Conservation (phyloP, 164 flowering plant genomes). For the Nelumbo lutea region DNA sequence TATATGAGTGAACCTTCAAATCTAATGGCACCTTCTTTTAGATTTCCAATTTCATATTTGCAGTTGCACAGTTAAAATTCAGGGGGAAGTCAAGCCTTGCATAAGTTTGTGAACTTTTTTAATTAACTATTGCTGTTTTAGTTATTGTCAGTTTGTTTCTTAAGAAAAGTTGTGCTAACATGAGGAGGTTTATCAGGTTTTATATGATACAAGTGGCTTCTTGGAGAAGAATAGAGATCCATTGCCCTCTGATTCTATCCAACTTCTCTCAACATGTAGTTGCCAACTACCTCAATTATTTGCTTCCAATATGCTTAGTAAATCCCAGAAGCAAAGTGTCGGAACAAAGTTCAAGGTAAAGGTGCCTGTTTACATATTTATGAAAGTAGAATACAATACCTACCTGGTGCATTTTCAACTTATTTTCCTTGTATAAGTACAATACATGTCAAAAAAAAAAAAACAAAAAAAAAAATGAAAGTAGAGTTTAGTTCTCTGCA, state of each 20-base stretch:
- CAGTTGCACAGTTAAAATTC: background rate
- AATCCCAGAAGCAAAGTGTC: conserved; percentile 58
- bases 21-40: background rate
- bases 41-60: no score
- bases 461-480: no score
- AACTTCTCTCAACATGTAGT: conserved; percentile 63
- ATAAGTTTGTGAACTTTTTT: background rate
- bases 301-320: conserved; percentile 43
- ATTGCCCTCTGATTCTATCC: conserved; percentile 50
- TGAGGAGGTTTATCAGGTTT: conserved; percentile 46
- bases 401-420: no score
- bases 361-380: background rate
- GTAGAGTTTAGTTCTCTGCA: no score
- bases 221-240: conserved; percentile 92
- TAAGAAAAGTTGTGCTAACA: background rate
- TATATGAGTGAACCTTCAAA: background rate
- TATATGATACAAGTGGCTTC: conserved; percentile 74
- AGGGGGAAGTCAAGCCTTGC: background rate
- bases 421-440: no score
- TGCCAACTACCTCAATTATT: conserved; percentile 46
- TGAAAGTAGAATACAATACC: background rate
- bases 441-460: no score
- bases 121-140: background rate
- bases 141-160: background rate
- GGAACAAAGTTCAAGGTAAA: conserved; percentile 80